Evolutionary conservation across 768 basidiomycete genomes (phyloP).

Genomic region (Tricholoma furcatifolium): DNA sequence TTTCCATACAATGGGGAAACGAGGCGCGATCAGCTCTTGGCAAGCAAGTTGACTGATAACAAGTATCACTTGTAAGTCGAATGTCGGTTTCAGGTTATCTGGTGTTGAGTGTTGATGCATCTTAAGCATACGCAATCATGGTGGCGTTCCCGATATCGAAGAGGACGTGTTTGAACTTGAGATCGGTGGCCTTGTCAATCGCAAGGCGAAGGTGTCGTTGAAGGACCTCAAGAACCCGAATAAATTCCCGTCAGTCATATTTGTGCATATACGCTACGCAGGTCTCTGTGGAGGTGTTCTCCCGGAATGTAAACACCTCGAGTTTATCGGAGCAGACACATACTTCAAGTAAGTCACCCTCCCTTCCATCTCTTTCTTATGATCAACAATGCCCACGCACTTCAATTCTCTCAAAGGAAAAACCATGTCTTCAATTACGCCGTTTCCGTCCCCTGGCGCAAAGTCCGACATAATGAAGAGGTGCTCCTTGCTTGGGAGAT

Average conservation of each 20-base stretch:
- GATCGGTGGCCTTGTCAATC: conserved; percentile 50
- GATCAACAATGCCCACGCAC: neutral
- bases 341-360: conserved; percentile 45
- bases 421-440: conserved; percentile 37
- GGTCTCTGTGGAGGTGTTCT: conserved; percentile 42
- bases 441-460: conserved; percentile 49
- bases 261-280: neutral
- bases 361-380: neutral
- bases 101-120: neutral
- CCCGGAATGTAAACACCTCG: conserved; percentile 48
- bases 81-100: neutral
- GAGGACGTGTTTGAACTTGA: conserved; percentile 46
- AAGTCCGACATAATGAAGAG: conserved; percentile 45
- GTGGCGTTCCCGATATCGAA: conserved; percentile 49
- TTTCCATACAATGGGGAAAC: conserved; percentile 61
- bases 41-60: conserved; percentile 47
- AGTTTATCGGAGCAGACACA: conserved; percentile 57
- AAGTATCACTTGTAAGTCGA: conserved; percentile 47
- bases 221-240: conserved; percentile 46
- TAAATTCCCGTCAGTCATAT: conserved; percentile 42
- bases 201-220: conserved; percentile 40
- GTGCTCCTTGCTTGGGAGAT: conserved; percentile 55
- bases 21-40: conserved; percentile 37
- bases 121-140: conserved; percentile 51
- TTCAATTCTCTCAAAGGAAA: conserved; percentile 21